Conservation (phyloP, 495 filamentous ascomycete species). For the Eremomyces bilateralis region DNA sequence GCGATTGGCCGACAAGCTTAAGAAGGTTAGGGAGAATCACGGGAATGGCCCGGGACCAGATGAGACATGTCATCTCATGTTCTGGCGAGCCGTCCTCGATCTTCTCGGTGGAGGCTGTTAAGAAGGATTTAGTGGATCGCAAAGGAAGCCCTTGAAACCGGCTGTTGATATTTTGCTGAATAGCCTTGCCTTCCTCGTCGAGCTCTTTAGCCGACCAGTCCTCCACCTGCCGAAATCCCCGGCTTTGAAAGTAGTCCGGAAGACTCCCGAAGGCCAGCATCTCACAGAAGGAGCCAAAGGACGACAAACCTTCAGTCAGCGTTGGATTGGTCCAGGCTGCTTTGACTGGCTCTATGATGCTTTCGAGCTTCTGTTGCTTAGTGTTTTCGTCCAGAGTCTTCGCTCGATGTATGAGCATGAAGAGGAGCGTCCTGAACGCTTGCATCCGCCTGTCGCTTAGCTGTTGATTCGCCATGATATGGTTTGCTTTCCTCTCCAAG, state of each 20-base stretch:
- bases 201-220: slow-evolving; percentile 67
- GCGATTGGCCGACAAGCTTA: slow-evolving; percentile 69
- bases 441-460: slow-evolving; percentile 35
- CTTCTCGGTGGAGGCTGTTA: slow-evolving; percentile 78
- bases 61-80: slow-evolving; percentile 43
- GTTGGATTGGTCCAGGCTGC: slow-evolving; percentile 55
- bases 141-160: slow-evolving; percentile 58
- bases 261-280: slow-evolving; percentile 60
- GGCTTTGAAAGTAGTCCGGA: slow-evolving; percentile 52
- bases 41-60: slow-evolving; percentile 73
- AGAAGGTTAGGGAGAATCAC: slow-evolving; percentile 70
- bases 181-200: slow-evolving; percentile 52
- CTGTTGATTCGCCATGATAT: not conserved
- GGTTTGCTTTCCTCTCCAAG: slow-evolving; percentile 58
- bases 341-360: slow-evolving; percentile 60
- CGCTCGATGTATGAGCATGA: slow-evolving; percentile 83
- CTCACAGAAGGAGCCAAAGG: slow-evolving; percentile 58
- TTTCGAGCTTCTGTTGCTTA: slow-evolving; percentile 39
- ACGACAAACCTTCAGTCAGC: slow-evolving; percentile 44
- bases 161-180: slow-evolving; percentile 54
- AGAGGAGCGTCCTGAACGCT: slow-evolving; percentile 50
- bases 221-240: slow-evolving; percentile 48
- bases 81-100: slow-evolving; percentile 43
- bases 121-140: slow-evolving; percentile 67
- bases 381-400: slow-evolving; percentile 44